Evolutionary conservation across 2,329 filamentous ascomycete genomes (phyloP).

Genomic region (Plenodomus tracheiphilus): DNA sequence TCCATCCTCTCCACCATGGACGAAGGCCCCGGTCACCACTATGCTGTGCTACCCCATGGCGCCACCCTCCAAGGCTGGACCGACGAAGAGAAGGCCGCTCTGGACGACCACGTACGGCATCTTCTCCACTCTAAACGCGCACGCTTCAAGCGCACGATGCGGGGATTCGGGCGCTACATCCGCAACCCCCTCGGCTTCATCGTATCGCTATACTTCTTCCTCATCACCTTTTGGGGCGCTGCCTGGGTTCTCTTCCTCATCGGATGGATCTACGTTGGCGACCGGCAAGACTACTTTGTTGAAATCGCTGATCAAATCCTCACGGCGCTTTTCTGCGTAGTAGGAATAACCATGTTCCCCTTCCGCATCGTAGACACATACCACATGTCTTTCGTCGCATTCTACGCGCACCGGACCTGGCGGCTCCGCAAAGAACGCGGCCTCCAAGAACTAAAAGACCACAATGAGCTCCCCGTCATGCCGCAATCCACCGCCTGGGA

Average conservation of each 20-base stretch:
- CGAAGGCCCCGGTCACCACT: constrained; percentile 61
- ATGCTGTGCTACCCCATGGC: constrained; percentile 78
- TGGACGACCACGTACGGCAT: constrained; percentile 85
- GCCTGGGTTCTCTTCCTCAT: constrained; percentile 90
- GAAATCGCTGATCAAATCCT: constrained; percentile 62
- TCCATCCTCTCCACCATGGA: constrained; percentile 39
- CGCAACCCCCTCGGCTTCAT: constrained; percentile 73
- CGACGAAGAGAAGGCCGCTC: constrained; percentile 69
- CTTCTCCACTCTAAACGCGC: constrained; percentile 81
- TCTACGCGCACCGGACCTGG: constrained; percentile 70
- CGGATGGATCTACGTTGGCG: constrained; percentile 81
- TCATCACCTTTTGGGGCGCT: constrained; percentile 84
- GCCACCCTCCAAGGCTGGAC: constrained; percentile 75
- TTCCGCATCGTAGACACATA: constrained; percentile 83
- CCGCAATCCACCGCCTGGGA: constrained; percentile 48
- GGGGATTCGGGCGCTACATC: constrained; percentile 79
- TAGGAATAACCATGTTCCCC: constrained; percentile 65
- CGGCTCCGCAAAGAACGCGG: constrained; percentile 62
- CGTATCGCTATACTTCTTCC: constrained; percentile 80
- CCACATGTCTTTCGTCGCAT: constrained; percentile 79
- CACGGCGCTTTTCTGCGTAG: constrained; percentile 64
- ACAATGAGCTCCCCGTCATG: constrained; percentile 66
- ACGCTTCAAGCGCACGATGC: constrained; percentile 76
- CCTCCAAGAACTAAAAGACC: constrained; percentile 65
- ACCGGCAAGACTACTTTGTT: constrained; percentile 64